Conservation (phyloP, 148 eudicot species). For the Cornus florida region DNA sequence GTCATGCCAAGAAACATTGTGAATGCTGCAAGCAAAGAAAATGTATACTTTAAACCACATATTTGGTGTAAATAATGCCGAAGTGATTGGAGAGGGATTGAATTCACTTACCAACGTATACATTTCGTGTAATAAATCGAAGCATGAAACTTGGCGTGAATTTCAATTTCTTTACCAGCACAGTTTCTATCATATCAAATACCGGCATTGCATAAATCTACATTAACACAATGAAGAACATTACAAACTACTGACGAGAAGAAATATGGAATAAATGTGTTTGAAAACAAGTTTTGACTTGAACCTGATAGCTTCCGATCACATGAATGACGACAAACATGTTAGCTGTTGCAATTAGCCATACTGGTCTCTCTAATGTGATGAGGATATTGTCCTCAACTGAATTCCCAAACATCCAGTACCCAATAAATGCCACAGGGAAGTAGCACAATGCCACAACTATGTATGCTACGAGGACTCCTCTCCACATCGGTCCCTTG, state of each 20-base stretch:
- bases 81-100: not conserved
- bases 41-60: not conserved
- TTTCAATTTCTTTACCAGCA: slow-evolving; percentile 18
- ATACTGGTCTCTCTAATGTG: slow-evolving; percentile 23
- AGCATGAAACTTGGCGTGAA: slow-evolving; percentile 12
- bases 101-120: slow-evolving; percentile 21
- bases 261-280: not conserved
- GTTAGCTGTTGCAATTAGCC: slow-evolving; percentile 39
- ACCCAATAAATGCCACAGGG: slow-evolving; percentile 32
- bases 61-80: not conserved
- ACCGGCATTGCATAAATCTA: slow-evolving; percentile 31
- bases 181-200: slow-evolving; percentile 29
- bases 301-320: slow-evolving; percentile 38
- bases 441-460: slow-evolving; percentile 37
- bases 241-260: not conserved
- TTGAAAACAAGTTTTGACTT: not conserved
- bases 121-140: slow-evolving; percentile 19
- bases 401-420: slow-evolving; percentile 18
- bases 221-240: not conserved
- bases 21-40: slow-evolving; percentile 10
- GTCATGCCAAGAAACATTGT: slow-evolving; percentile 20
- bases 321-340: slow-evolving; percentile 37
- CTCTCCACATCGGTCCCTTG: slow-evolving; percentile 38
- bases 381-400: slow-evolving; percentile 29
- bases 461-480: slow-evolving; percentile 32